Evolutionary conservation across 768 basidiomycete species (phyloP), one percentile per base, ranked within the genome.

Genomic region (Phaeotremella skinneri): DNA sequence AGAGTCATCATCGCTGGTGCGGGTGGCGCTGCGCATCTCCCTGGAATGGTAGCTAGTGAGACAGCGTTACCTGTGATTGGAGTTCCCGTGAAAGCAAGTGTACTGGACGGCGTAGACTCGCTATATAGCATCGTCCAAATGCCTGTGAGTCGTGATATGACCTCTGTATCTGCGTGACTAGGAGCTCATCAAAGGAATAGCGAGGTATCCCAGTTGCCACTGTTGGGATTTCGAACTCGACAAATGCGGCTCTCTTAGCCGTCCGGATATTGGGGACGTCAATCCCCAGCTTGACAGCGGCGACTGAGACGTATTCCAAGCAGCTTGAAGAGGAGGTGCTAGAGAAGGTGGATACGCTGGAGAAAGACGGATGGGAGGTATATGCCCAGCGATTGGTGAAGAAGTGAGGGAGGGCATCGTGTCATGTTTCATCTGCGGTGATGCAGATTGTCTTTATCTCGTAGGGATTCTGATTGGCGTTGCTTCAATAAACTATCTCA

Each of bases 41-140:
- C 96, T 0, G 96, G 96, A 0, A 99, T 99, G 96, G 91, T 97
- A 0, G 96, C 94, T 3, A 87, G 90, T 20, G 86, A 96, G 87
- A 94, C 92, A 0, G 81, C 85, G 1, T 75, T 98, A 52, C 94
- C 96, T 0, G 91, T 99, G 0, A 84, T 99, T 30, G 94, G 96
- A 13, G 96, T 99, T 0, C 96, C 96, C 1, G 96, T 99, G 56
- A 96, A 92, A 74, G 93, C 90, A 11, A 91, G 90, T 74, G 82
- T 86, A 0, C 81, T 98, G 13, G 93, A 96, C 74, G 96, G 96
- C 0, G 91, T 99, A 0, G 96, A 98, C 78, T 91, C 91, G n/a
- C 78, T 99, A 68, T 85, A 96, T 72, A 92, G 89, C 74, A 98
- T 99, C 64, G 92, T 99, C 7, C 96, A 98, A 79, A 99, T 99